Evolutionary conservation across 345 rosid species (phyloP).

Genomic region (Bruguiera gymnorhiza): DNA sequence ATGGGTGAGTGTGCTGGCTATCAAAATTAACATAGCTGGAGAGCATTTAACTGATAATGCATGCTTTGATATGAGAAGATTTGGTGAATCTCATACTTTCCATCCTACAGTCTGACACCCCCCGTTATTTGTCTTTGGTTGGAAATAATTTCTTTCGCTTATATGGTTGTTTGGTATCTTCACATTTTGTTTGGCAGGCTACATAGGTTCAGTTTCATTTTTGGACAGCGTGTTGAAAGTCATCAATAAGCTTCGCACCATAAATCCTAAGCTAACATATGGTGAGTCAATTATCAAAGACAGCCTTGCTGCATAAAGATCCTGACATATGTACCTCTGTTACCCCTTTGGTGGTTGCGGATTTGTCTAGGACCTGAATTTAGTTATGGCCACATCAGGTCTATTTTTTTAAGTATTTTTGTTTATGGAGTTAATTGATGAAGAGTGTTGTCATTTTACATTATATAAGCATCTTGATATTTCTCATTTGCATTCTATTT

Average conservation of each 20-base stretch:
- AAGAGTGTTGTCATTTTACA: background rate
- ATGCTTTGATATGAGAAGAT: too few relatives aligned
- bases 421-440: background rate
- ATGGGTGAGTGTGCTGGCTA: too few relatives aligned
- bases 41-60: too few relatives aligned
- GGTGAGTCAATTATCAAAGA: conserved; percentile 44
- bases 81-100: too few relatives aligned
- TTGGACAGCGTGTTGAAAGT: conserved; percentile 68
- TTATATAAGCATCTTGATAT: background rate
- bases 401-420: background rate
- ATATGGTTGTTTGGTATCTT: conserved; percentile 2
- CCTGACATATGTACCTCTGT: background rate
- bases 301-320: background rate
- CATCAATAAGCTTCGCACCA: conserved; percentile 73
- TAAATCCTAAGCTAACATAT: conserved; percentile 79
- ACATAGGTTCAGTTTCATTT: conserved; percentile 96
- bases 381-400: background rate
- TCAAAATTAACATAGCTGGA: too few relatives aligned
- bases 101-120: too few relatives aligned
- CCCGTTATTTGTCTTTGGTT: too few relatives aligned
- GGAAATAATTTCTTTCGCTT: conserved; percentile 6
- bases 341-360: background rate
- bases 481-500: too few relatives aligned
- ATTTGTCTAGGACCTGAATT: background rate
- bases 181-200: conserved; percentile 56